These are phyloP conservation scores for Fagus crenata DNA, from an alignment of 306 rosid genomes.

Conservation along the genomic window DNA sequence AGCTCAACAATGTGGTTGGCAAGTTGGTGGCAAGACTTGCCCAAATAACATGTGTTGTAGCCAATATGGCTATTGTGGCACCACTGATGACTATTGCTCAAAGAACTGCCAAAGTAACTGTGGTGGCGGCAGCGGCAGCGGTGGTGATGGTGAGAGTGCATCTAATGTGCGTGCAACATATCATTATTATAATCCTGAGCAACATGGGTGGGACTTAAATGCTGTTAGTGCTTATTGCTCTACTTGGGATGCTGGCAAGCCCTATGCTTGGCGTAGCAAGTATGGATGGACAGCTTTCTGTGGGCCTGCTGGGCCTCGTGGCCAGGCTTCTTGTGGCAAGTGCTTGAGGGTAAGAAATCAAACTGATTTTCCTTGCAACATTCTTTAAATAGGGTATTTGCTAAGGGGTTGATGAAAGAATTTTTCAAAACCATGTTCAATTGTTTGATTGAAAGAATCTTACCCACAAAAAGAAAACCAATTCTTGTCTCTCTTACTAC, in stretches of 20 bases:
- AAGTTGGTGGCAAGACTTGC: constrained; percentile 46
- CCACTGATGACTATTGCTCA: constrained; percentile 44
- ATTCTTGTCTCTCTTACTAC: too few relatives aligned
- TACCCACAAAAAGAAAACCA: too few relatives aligned
- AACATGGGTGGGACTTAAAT: constrained; percentile 54
- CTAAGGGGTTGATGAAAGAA: too few relatives aligned
- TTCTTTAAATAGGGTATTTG: too few relatives aligned
- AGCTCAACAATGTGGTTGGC: constrained; percentile 52
- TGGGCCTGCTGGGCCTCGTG: constrained; percentile 60
- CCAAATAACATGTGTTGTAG: constrained; percentile 54
- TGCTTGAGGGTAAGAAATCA: constrained; percentile 49
- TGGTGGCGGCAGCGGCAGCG: not conserved
- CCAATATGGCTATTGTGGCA: constrained; percentile 62
- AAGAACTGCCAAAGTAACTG: constrained; percentile 58
- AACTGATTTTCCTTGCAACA: not conserved
- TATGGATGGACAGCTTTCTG: constrained; percentile 87
- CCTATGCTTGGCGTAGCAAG: constrained; percentile 68
- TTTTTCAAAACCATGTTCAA: too few relatives aligned
- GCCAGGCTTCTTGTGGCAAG: constrained; percentile 57
- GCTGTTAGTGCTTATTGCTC: constrained; percentile 67
- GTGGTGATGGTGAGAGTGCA: constrained; percentile 27
- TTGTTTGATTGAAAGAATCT: too few relatives aligned
- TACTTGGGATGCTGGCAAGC: constrained; percentile 69
- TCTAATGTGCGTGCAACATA: constrained; percentile 64
- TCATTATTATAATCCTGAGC: constrained; percentile 60